phyloP scores from a whole-genome alignment of 2,329 filamentous ascomycete species.

The Monosporascus sp. region DNA sequence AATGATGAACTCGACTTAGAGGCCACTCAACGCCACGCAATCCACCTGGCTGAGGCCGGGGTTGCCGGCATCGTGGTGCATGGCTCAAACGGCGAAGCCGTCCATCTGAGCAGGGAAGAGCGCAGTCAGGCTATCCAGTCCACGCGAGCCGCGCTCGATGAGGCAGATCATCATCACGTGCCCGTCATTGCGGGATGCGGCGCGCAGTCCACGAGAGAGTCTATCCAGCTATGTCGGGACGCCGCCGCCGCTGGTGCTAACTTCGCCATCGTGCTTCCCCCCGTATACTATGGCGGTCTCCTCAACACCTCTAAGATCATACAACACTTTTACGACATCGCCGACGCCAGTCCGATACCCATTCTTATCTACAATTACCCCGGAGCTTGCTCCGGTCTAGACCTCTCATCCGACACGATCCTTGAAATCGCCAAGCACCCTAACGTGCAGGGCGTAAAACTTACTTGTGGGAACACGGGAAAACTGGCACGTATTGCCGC shows the following conservation, averaged over 20 bases:
- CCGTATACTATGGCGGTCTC: constrained; percentile 61
- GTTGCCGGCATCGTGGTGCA: constrained; percentile 64
- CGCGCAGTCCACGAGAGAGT: constrained; percentile 62
- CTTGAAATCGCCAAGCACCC: constrained; percentile 44
- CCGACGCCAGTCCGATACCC: constrained; percentile 52
- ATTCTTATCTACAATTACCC: constrained; percentile 62
- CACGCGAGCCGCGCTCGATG: constrained; percentile 56
- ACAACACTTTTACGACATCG: constrained; percentile 58
- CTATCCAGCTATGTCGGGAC: constrained; percentile 60
- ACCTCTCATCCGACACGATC: constrained; percentile 53
- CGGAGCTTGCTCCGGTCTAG: constrained; percentile 49
- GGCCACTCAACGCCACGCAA: constrained; percentile 45
- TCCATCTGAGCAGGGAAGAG: constrained; percentile 63
- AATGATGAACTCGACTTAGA: constrained; percentile 51
- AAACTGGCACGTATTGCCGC: constrained; percentile 40
- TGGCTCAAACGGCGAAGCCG: constrained; percentile 70
- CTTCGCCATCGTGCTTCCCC: constrained; percentile 63
- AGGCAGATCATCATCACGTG: constrained; percentile 47
- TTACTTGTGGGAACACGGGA: constrained; percentile 60
- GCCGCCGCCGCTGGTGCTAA: constrained; percentile 60
- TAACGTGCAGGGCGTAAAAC: constrained; percentile 59
- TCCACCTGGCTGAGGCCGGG: constrained; percentile 56
- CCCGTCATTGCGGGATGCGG: constrained; percentile 67
- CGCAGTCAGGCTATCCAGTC: constrained; percentile 56
- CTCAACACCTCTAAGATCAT: constrained; percentile 53